Evolutionary conservation across 768 basidiomycete species (phyloP).

Genomic region (Asterophora lycoperdoides): DNA sequence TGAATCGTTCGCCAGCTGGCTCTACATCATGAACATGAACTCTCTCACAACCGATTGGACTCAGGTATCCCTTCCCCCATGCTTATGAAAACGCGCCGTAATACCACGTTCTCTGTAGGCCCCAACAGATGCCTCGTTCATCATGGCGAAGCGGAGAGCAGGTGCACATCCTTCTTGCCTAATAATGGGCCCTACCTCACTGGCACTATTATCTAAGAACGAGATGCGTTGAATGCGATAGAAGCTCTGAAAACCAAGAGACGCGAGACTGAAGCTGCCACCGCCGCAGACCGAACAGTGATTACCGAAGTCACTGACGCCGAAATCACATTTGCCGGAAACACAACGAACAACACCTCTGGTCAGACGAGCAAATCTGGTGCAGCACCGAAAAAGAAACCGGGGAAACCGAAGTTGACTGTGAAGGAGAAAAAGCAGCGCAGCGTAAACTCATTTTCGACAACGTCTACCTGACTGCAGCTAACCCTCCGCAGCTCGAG

Average conservation of each 20-base stretch:
- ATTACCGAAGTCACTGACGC: conserved; percentile 37
- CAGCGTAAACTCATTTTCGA: conserved; percentile 43
- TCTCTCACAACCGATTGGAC: conserved; percentile 92
- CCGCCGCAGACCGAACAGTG: conserved; percentile 35
- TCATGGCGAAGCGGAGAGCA: conserved; percentile 54
- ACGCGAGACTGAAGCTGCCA: conserved; percentile 30
- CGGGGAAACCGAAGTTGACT: conserved; percentile 60
- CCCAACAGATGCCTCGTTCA: conserved; percentile 56
- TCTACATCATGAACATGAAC: conserved; percentile 94
- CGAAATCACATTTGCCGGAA: conserved; percentile 37
- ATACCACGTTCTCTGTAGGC: conserved; percentile 36
- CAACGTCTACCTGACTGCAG: neutral
- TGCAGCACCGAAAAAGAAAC: conserved; percentile 48
- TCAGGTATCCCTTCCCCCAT: conserved; percentile 48
- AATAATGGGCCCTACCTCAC: neutral
- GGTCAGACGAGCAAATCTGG: conserved; percentile 32
- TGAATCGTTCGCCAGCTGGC: conserved; percentile 87
- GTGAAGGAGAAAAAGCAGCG: conserved; percentile 84
- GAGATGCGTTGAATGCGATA: conserved; percentile 53
- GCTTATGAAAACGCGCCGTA: neutral
- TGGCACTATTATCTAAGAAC: conserved; percentile 37
- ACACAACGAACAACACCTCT: conserved; percentile 36
- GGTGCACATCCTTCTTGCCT: conserved; percentile 33
- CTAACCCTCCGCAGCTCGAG: conserved; percentile 38
- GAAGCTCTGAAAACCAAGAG: conserved; percentile 44